Base-by-base conservation (phyloP, 768 basidiomycete genomes). In the Tylopilus plumbeoviolaceoides region DNA sequence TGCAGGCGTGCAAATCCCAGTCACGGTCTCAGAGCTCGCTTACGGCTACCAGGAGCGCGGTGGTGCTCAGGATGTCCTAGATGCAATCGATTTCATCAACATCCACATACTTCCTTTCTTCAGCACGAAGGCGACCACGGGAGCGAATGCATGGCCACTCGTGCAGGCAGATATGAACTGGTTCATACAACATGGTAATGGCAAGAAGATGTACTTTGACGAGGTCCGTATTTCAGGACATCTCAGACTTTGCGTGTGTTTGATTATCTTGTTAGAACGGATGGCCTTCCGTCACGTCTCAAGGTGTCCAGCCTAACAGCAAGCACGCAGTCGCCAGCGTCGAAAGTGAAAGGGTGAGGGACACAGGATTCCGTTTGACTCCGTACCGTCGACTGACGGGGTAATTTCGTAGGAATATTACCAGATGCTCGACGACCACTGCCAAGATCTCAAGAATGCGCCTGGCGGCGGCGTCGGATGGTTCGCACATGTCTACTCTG, bases 401-500 rank as follows among this genome's bases (percentile, higher is more conserved):
- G 4, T 51, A 18, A 21, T 38, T 9, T 36, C 10, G 20, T 48
- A 59, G 56, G 56, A 87, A 51, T 90, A 89, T 61, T 89, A 74
- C 55, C 67, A 68, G 18, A 66, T 90, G 12, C 77, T 90, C 15
- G 85, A 91, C 57, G 64, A 72, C 1, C 78, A 85, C 50, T 90
- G 88, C 61, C 60, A 71, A 10, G 75, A 81, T 59, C 73, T 90
- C 61, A 90, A 90, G 68, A 61, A 57, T 0, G 78, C 79, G 23
- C 55, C 68, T 27, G 78, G 78, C 3, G 86, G 86, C 20, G 86
- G 86, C 21, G 71, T 89, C 33, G 86, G 88, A 11, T 91, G 88
- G 89, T 91, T 91, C 59, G 85, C 85, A 25, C 89, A 90, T 63
- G 83, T 89, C 49, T 89, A 89, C 61, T 81, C 82, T 2, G 89